These are phyloP conservation scores for Tephrocybe sp. DNA, from an alignment of 768 basidiomycete genomes.

Conservation along the genomic window DNA sequence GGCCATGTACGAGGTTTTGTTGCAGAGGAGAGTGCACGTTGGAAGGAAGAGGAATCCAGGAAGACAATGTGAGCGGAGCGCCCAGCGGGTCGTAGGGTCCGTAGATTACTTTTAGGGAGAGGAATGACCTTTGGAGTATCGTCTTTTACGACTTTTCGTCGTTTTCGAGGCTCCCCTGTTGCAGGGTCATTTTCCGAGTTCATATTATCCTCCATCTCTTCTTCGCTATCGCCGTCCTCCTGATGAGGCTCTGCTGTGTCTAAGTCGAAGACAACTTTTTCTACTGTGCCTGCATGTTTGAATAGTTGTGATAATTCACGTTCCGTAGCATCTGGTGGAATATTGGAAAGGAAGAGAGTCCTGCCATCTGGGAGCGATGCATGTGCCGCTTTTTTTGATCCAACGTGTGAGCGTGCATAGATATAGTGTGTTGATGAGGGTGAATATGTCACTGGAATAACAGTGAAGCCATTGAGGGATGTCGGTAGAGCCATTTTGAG, in stretches of 20 bases:
- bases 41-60: slow-evolving; percentile 71
- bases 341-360: slow-evolving; percentile 86
- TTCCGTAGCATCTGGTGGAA: slow-evolving; percentile 87
- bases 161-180: slow-evolving; percentile 38
- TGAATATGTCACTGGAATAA: slow-evolving; percentile 44
- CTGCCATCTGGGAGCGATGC: slow-evolving; percentile 48
- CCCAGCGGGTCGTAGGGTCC: slow-evolving; percentile 63
- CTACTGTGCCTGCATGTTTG: slow-evolving; percentile 73
- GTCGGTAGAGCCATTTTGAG: slow-evolving; percentile 26
- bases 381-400: slow-evolving; percentile 40
- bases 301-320: slow-evolving; percentile 79
- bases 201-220: slow-evolving; percentile 38
- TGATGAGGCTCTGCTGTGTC: slow-evolving; percentile 43
- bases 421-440: slow-evolving; percentile 61
- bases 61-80: slow-evolving; percentile 69
- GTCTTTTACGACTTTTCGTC: slow-evolving; percentile 38
- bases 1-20: slow-evolving; percentile 68
- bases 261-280: slow-evolving; percentile 66
- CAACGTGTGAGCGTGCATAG: slow-evolving; percentile 71
- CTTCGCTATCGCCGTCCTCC: slow-evolving; percentile 41
- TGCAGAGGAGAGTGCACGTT: slow-evolving; percentile 58
- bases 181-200: slow-evolving; percentile 28
- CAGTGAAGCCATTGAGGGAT: slow-evolving; percentile 47
- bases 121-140: slow-evolving; percentile 55
- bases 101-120: slow-evolving; percentile 52